Evolutionary conservation across 257 asterid species (phyloP), one percentile per base, ranked within the genome.

Genomic region (Nicotiana obtusifolia): DNA sequence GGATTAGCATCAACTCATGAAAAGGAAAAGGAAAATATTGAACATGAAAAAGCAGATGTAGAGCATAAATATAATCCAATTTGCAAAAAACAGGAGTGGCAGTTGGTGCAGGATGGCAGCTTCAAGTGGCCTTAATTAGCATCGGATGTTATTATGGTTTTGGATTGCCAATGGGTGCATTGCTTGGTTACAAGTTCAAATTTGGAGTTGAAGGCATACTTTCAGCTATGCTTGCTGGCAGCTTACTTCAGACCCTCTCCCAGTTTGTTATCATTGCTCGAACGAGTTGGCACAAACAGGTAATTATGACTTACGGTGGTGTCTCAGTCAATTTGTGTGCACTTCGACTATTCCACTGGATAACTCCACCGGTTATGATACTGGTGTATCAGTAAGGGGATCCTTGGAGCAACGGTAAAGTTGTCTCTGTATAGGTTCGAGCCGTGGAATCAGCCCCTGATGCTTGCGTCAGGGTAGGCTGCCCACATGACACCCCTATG

Each of bases 61-160:
- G 33, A 20, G 37, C 62, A 28, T 35, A 44, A 53, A 4, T 22
- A 22, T 53, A 19, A 60, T 19, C n/a, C 16, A 28, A 41, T 41
- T 76, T 61, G 56, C 41, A 33, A 15, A 54, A 53, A 62, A 60
- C 81, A 85, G 90, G 90, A 13, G 90, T 87, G 30, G 90, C 89
- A 4, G 86, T 87, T 67, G 90, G 89, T 3, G 90, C 87, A 10
- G 90, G 90, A 31, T 85, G 88, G 88, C 90, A 87, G 24, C 75
- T 80, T 57, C 66, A 83, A 17, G 89, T 87, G 19, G 90, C 88
- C 14, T 19, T 83, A 75, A 80, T 87, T 16, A 87, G 84, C 68
- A 11, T 85, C 1, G 81, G 82, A 1, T 65, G 83, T 64, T 87
- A 87, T 61, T 87, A 87, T 35, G 80, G 53, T 31, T 22, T 87